Evolutionary conservation across 225 moss, liverwort and hornwort genomes (phyloP), one percentile per base, ranked within the genome.

Genomic region (Bryum argenteum): DNA sequence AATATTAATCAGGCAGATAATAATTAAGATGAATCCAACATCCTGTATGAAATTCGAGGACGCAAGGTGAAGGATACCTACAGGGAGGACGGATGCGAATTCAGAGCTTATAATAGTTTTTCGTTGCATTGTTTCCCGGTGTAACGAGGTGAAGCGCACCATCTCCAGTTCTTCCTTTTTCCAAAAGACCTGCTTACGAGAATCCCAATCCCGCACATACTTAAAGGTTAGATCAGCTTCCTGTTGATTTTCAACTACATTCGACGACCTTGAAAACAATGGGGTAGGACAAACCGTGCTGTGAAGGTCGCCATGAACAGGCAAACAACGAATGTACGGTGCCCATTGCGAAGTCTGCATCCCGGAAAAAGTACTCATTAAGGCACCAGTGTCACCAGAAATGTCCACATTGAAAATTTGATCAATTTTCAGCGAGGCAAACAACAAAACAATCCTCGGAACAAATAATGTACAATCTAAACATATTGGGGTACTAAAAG

Each of bases 101-200:
- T 96, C 95, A 24, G 91, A 83, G 43, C 77, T 78, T 68, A 93
- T 93, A 5, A 93, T 85, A 58, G 88, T 82, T 82, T 79, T 93
- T 40, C 95, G 86, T 58, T 93, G 89, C 77, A 82, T 58, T 66
- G 95, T 93, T 78, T 96, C 95, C 54, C 89, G 85, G 66, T 93
- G 78, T 60, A 96, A 72, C 37, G 95, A 82, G 73, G 93, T 96
- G 70, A 91, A 89, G 45, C 91, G 86, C 43, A 96, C 82, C 74
- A 93, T 80, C 54, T 93, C 88, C 70, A 96, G 66, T 81, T 96
- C 95, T 78, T 93, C 95, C 77, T 93, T 92, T 69, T 86, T 93
- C 95, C 95, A 96, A 76, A 93, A 96, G 11, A 95, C 84, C 95
- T 95, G 81, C 72, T 54, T 19, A 51, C 24, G 58, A 19, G 20